Percentiles rank a stretch among this genome's conserved stretches.
phyloP scores from a whole-genome alignment of 768 basidiomycete genomes.

The Russula sp. region DNA sequence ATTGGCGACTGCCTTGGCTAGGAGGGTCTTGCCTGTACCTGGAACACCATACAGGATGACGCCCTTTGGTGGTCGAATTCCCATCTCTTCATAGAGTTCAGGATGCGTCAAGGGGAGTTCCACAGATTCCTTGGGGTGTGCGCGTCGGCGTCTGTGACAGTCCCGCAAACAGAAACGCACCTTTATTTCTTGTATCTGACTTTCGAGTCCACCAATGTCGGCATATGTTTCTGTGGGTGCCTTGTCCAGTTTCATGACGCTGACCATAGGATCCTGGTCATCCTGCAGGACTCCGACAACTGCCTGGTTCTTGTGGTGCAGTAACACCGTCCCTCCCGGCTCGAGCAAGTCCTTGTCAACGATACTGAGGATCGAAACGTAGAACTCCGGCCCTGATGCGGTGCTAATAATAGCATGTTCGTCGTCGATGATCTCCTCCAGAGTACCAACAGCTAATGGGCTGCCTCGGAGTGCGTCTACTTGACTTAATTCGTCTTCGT shows the following conservation, averaged over 20 bases:
- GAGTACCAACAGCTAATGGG: constrained; percentile 96
- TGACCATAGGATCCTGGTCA: constrained; percentile 93
- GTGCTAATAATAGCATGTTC: constrained; percentile 99
- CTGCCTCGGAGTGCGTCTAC: constrained; percentile 94
- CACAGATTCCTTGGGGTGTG: constrained; percentile 79
- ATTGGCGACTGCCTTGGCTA: constrained; percentile 97
- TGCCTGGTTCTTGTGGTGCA: constrained; percentile 94
- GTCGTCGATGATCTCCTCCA: constrained; percentile 98
- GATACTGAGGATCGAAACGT: constrained; percentile 96
- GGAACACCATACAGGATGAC: constrained; percentile 99
- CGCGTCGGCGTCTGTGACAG: not conserved
- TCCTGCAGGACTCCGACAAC: constrained; percentile 95
- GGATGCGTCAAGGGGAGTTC: constrained; percentile 97
- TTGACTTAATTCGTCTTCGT: constrained; percentile 88
- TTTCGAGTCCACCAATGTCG: constrained; percentile 94
- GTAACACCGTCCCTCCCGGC: constrained; percentile 89
- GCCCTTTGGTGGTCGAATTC: constrained; percentile 98
- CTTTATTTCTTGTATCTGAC: constrained; percentile 99
- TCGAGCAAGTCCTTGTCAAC: constrained; percentile 98
- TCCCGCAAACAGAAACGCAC: constrained; percentile 40
- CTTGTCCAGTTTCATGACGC: constrained; percentile 98
- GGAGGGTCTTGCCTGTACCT: constrained; percentile 95
- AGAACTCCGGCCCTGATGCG: constrained; percentile 91
- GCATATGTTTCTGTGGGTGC: constrained; percentile 98
- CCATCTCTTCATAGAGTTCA: constrained; percentile 99